Evolutionary conservation across 352 stramenopile species (phyloP).

Genomic region (Pythium volutum): DNA sequence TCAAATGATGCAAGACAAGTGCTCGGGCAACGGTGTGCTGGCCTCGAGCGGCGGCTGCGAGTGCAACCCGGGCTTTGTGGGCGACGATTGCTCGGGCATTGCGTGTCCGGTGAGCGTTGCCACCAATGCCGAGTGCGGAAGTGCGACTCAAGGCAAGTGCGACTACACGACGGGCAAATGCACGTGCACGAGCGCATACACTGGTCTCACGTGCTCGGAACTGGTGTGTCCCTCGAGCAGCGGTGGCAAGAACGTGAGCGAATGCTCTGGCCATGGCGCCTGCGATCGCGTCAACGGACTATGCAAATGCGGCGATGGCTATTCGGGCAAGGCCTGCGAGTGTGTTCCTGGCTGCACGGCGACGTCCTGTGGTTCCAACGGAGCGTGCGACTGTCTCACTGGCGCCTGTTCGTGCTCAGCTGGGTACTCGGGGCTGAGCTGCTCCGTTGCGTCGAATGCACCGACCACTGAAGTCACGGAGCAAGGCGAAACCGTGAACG

Average conservation of each 20-base stretch:
- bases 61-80: slow-evolving; percentile 52
- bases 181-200: slow-evolving; percentile 46
- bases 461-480: slow-evolving; percentile 29
- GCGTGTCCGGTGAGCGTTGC: slow-evolving; percentile 32
- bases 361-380: slow-evolving; percentile 37
- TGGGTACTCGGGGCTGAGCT: slow-evolving; percentile 48
- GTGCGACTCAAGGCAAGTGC: slow-evolving; percentile 40
- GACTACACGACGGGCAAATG: slow-evolving; percentile 44
- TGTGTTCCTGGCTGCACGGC: slow-evolving; percentile 63
- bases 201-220: slow-evolving; percentile 51
- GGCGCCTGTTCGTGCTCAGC: slow-evolving; percentile 48
- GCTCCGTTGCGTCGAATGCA: slow-evolving; percentile 22
- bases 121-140: slow-evolving; percentile 39
- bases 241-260: slow-evolving; percentile 36
- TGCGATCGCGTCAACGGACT: slow-evolving; percentile 46
- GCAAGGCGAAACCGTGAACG: slow-evolving; percentile 19
- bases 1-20: slow-evolving; percentile 66
- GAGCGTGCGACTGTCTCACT: slow-evolving; percentile 59
- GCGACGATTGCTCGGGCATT: slow-evolving; percentile 50
- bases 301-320: slow-evolving; percentile 52
- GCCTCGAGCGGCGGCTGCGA: slow-evolving; percentile 45
- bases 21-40: slow-evolving; percentile 57
- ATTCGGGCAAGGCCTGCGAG: slow-evolving; percentile 61
- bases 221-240: slow-evolving; percentile 44
- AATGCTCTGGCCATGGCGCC: slow-evolving; percentile 67